Evolutionary conservation across 2,329 filamentous ascomycete genomes (phyloP), one percentile per base, ranked within the genome.

Genomic region (Aspergillus terreus): DNA sequence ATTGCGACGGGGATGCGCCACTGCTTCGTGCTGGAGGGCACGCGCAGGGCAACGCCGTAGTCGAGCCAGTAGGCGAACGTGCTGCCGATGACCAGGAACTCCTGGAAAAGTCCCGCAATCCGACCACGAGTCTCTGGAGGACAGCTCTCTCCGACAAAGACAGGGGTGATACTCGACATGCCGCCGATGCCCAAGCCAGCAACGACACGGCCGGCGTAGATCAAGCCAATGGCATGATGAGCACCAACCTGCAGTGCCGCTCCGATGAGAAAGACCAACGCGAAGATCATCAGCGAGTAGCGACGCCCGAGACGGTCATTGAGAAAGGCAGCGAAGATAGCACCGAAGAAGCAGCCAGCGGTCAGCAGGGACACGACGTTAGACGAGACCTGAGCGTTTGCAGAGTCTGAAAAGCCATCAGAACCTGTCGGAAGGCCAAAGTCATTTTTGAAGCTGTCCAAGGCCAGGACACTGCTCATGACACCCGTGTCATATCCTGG

Each of bases 1-100:
- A 81, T 66, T 1, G 74, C 77, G 19, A 81, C 77, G 0, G 78
- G 78, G 4, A 80, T 67, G 6, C 78, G 73, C 78, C 78, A 82
- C 63, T 81, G 79, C n/a, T 69, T 71, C 2, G 76, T 72, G 35
- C 71, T 70, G 4, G 70, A 63, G 10, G 62, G 69, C 47, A 80
- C 72, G 45, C 74, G 71, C 23, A 73, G 64, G 17, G 71, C 63
- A 43, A 79, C 77, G 33, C 78, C 77, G 55, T 79, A 81, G 61
- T 80, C 78, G 49, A 80, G 71, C 66, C 78, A 80, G 66, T 79
- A 80, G 33, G 74, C 73, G 15, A 79, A 63, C 46, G 76, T 78
- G 19, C 78, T 78, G 46, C 68, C 67, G 19, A 71, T 69, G 14
- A 71, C 68, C 14, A 70, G 56, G 50, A 71, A 70, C 46, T 69